phyloP scores from a whole-genome alignment of 345 rosid species.

The Eutrema yunnanense region DNA sequence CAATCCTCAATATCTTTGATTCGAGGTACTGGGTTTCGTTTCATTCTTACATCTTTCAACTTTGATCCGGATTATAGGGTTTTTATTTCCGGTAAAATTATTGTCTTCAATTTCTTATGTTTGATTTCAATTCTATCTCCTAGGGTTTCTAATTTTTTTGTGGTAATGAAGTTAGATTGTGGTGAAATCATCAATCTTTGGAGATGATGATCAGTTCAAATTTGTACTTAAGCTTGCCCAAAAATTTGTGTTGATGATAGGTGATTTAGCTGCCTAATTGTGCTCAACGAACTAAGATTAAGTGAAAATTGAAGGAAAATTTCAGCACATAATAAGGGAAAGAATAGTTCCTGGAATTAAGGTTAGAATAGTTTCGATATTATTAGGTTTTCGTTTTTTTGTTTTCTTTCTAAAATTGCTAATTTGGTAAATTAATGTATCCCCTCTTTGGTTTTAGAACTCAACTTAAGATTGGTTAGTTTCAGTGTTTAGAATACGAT shows the following conservation, averaged over 20 bases:
- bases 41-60: background rate
- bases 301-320: background rate
- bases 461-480: conserved; percentile 11
- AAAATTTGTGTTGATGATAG: background rate
- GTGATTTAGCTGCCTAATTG: background rate
- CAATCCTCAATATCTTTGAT: conserved; percentile 7
- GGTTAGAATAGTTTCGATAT: background rate
- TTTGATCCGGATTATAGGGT: conserved; percentile 37
- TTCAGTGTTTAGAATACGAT: background rate
- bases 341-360: background rate
- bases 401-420: background rate
- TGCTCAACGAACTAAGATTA: background rate
- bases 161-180: conserved; percentile 19
- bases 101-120: background rate
- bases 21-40: conserved; percentile 29
- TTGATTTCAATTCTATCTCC: conserved; percentile 4
- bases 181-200: conserved; percentile 5
- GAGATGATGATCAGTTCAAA: conserved; percentile 8
- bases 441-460: background rate
- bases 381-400: background rate
- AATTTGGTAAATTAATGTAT: conserved; percentile 3
- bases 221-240: conserved; percentile 1
- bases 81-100: background rate
- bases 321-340: background rate
- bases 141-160: conserved; percentile 18